A percentile compares a stretch with the other conserved stretches of the same genome.
Conservation (phyloP, 1,284 basidiomycete genomes). For the Sutorius eximius region DNA sequence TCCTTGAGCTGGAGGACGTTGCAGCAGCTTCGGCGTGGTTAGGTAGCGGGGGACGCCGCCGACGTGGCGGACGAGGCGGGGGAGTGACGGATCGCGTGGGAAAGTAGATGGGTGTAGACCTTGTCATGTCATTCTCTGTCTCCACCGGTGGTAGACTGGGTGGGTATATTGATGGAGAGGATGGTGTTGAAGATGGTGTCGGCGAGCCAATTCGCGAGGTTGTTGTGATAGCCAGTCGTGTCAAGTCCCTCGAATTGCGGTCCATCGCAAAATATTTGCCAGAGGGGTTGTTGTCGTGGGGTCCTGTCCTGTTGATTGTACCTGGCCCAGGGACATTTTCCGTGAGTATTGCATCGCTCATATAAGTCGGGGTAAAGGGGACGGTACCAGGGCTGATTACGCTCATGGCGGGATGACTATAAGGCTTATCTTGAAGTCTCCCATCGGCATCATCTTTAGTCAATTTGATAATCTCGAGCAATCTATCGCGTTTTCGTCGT, state of each 20-base stretch:
- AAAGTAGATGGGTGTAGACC: not conserved
- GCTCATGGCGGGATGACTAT: slow-evolving; percentile 15
- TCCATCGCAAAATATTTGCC: not conserved
- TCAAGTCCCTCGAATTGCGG: not conserved
- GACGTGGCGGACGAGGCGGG: slow-evolving; percentile 42
- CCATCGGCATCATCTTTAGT: slow-evolving; percentile 36
- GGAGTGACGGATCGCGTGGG: slow-evolving; percentile 3
- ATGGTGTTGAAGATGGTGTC: slow-evolving; percentile 6
- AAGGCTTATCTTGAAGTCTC: slow-evolving; percentile 22
- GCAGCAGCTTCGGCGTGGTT: slow-evolving; percentile 3
- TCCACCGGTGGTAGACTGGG: slow-evolving; percentile 10
- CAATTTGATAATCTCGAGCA: slow-evolving; percentile 40
- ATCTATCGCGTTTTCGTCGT: slow-evolving; percentile 31
- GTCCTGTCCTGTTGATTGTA: not conserved
- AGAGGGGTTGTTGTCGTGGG: not conserved
- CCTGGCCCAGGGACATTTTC: not conserved
- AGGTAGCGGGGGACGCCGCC: slow-evolving; percentile 10
- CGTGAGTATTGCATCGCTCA: not conserved
- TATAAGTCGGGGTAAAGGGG: not conserved
- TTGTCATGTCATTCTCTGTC: not conserved
- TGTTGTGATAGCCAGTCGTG: slow-evolving; percentile 23
- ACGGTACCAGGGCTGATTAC: not conserved
- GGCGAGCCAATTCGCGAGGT: slow-evolving; percentile 11
- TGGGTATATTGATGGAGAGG: slow-evolving; percentile 19
- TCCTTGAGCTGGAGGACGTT: not conserved